Evolutionary conservation across 2,329 filamentous ascomycete species (phyloP).

Genomic region (Fusarium protoensiforme): DNA sequence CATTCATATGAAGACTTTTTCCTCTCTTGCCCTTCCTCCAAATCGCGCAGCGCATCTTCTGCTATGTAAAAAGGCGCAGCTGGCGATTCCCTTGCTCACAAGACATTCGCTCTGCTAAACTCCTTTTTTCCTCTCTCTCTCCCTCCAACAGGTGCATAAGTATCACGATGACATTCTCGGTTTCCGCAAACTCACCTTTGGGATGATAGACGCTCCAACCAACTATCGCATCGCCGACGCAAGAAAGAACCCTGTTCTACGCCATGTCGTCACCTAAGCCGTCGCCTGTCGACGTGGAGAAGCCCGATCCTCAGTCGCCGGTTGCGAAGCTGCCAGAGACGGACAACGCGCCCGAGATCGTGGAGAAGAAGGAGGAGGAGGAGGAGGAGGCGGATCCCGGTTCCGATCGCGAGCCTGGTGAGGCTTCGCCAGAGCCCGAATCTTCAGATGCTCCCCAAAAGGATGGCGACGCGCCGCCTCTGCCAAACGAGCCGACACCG

Average conservation of each 20-base stretch:
- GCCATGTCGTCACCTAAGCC: conserved; percentile 39
- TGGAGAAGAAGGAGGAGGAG: conserved; percentile 10
- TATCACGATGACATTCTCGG: conserved; percentile 48
- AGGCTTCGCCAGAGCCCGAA: conserved; percentile 35
- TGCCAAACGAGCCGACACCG: conserved; percentile 49
- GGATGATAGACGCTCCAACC: conserved; percentile 46
- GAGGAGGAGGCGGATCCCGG: conserved; percentile 5
- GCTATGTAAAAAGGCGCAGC: conserved; percentile 36
- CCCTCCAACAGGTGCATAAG: conserved; percentile 50
- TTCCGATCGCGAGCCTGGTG: conserved; percentile 37
- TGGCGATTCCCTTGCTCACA: conserved; percentile 23
- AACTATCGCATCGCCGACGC: conserved; percentile 24
- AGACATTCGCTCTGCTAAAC: conserved; percentile 41
- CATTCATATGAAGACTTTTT: background rate
- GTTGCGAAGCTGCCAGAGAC: conserved; percentile 12
- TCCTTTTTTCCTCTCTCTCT: background rate
- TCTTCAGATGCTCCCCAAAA: conserved; percentile 11
- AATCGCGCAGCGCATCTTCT: conserved; percentile 24
- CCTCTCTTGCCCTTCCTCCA: background rate
- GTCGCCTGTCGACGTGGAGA: conserved; percentile 20
- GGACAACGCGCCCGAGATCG: conserved; percentile 24
- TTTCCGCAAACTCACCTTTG: conserved; percentile 53
- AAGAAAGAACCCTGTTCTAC: background rate
- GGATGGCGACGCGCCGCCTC: conserved; percentile 46
- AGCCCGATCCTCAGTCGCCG: conserved; percentile 26